Evolutionary conservation across 2,329 filamentous ascomycete genomes (phyloP), one percentile per base, ranked within the genome.

Genomic region (Scytalidium sp.): DNA sequence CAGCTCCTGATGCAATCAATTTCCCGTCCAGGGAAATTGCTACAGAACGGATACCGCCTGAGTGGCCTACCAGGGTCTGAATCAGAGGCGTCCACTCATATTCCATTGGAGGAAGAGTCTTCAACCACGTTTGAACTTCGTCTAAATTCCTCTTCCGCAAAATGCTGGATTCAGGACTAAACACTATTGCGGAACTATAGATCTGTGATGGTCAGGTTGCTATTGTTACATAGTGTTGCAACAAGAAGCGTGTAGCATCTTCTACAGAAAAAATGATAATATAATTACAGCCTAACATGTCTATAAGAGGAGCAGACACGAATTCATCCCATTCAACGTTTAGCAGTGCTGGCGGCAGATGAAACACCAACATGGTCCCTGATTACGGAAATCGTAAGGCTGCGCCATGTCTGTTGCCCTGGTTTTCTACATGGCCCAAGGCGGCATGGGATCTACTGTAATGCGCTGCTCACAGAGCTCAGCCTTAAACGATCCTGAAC

Each of bases 171-270:
- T 50, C 19, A 23, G 55, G 56, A 39, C 45, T 51, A 43, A 58
- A 58, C 25, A 56, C 48, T 36, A 54, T 52, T 29, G 50, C 56
- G 41, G 47, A 54, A 43, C 44, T 50, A 27, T 57, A 58, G 6
- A 54, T 49, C 43, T 56, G 52, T 54, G 56, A 54, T 32, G 55
- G 56, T 49, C 53, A 57, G 46, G 48, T 53, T 39, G 46, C 47
- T 47, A 57, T 6, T 50, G 36, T 53, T 10, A 1, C n/a, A 42
- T 56, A 54, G 53, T 57, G 51, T 51, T 43, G 45, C 36, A 53
- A 51, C 20, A 57, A 54, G 46, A 57, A 56, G 41, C 50, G 55
- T 48, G 32, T 57, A 46, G 55, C 54, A 52, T 57, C 55, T 15
- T 50, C 47, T 27, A 48, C 40, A 52, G n/a, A n/a, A n/a, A n/a